Percentiles rank a stretch among this genome's conserved stretches.
Conservation (phyloP, 208 protist species). For the Endotrypanum monterogeii region DNA sequence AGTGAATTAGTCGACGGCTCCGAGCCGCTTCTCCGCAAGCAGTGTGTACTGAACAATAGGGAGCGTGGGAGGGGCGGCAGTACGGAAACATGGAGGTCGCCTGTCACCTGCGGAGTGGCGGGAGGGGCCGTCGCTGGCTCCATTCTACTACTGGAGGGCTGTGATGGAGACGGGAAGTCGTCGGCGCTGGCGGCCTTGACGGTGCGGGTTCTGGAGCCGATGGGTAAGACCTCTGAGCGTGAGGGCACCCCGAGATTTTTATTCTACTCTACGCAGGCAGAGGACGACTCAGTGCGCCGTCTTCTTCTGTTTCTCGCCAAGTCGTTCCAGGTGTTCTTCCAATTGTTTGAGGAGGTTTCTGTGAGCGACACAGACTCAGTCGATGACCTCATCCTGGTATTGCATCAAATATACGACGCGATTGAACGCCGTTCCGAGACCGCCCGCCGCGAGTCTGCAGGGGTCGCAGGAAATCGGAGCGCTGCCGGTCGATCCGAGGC, state of each 20-base stretch:
- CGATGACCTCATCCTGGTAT: slow-evolving; percentile 45
- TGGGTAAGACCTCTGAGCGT: background rate
- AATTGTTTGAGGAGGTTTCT: slow-evolving; percentile 51
- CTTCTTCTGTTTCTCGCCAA: slow-evolving; percentile 61
- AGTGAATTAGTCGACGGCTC: background rate
- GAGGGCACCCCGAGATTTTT: slow-evolving; percentile 30
- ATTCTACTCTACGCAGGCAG: slow-evolving; percentile 70
- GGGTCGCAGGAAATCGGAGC: background rate
- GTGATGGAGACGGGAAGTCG: slow-evolving; percentile 79
- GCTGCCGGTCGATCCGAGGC: background rate
- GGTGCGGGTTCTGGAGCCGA: slow-evolving; percentile 34
- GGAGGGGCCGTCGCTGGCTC: slow-evolving; percentile 11
- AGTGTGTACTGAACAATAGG: background rate
- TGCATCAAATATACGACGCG: slow-evolving; percentile 55
- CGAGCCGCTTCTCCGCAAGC: background rate
- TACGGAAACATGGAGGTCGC: background rate
- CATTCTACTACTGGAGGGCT: slow-evolving; percentile 65
- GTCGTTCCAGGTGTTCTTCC: slow-evolving; percentile 39
- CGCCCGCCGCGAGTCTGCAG: background rate
- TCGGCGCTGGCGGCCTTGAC: slow-evolving; percentile 56
- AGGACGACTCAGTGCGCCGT: slow-evolving; percentile 51
- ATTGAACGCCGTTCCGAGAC: slow-evolving; percentile 34
- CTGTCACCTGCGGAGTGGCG: background rate
- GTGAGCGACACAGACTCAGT: slow-evolving; percentile 55
- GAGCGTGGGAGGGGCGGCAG: background rate